Evolutionary conservation across 2,329 filamentous ascomycete species (phyloP), one percentile per base, ranked within the genome.

Genomic region (Epichloe sp.): DNA sequence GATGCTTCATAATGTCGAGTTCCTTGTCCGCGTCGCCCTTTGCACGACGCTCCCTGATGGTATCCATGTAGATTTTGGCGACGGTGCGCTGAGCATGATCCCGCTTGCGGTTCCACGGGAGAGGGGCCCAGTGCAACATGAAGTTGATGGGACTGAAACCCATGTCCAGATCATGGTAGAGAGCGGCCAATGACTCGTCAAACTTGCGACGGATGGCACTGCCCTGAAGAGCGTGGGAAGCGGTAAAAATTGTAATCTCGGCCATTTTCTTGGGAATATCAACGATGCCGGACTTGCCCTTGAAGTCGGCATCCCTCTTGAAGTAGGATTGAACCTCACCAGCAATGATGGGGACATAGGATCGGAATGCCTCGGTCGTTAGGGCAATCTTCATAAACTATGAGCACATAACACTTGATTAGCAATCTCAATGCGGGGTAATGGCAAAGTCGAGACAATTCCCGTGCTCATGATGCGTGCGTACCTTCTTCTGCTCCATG

Each of bases 401-500:
- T 21, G 12, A n/a, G 45, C 34, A 35, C 34, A 35, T 10, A 23
- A 15, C 14, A 21, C 2, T 3, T 12, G 10, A 37, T 50, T 21
- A 50, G 42, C 23, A 12, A 34, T 45, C 3, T 19, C 12, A 4
- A 11, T 10, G 31, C 34, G 44, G 14, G 38, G 15, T 2, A 17
- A 40, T 10, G 38, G 8, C 15, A 17, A 40, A 40, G 4, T 10
- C 5, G 6, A 40, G 17, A 19, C 17, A 40, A n/a, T 8, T 19
- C n/a, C n/a, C 17, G 14, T 35, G 34, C 44, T 37, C 42, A 34
- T 44, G 23, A 26, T 5, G 5, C 2, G 5, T 11, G 19, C 69
- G 55, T 66, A 89, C 86, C 80, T 91, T 93, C 75, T 95, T 95
- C 75, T 95, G 88, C 72, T 95, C 88, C 88, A 95, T 94, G 63